These are phyloP conservation scores for Apiospora malaysiana DNA, from an alignment of 2,329 filamentous ascomycete genomes.

Conservation along the genomic window DNA sequence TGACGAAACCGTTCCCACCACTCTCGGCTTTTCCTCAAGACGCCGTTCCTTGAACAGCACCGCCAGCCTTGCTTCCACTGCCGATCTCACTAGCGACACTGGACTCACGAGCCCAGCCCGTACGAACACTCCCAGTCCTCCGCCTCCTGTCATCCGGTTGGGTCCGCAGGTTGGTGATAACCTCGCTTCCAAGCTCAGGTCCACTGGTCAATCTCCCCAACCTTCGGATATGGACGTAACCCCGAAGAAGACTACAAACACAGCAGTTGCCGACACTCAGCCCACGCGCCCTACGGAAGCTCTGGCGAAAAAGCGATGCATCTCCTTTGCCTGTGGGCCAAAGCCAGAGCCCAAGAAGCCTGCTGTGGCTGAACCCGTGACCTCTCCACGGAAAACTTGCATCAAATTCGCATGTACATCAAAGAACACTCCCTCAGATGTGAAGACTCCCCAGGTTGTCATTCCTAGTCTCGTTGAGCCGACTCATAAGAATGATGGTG, in stretches of 20 bases:
- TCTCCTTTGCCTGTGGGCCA: slow-evolving; percentile 86
- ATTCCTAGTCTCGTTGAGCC: slow-evolving; percentile 32
- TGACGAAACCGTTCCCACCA: slow-evolving; percentile 46
- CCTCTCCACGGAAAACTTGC: slow-evolving; percentile 59
- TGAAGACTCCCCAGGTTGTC: neutral
- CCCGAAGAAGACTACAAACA: slow-evolving; percentile 26
- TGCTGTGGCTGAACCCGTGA: slow-evolving; percentile 45
- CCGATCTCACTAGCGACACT: slow-evolving; percentile 93
- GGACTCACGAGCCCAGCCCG: slow-evolving; percentile 89
- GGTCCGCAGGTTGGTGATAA: slow-evolving; percentile 44
- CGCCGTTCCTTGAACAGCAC: slow-evolving; percentile 78
- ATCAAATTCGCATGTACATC: slow-evolving; percentile 80
- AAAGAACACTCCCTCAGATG: slow-evolving; percentile 52
- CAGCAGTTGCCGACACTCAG: slow-evolving; percentile 30
- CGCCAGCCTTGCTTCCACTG: slow-evolving; percentile 80
- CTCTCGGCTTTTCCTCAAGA: slow-evolving; percentile 47
- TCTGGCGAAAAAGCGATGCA: slow-evolving; percentile 81
- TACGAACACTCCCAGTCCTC: slow-evolving; percentile 87
- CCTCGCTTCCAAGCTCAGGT: slow-evolving; percentile 37
- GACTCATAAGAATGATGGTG: slow-evolving; percentile 27
- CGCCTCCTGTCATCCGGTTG: slow-evolving; percentile 66
- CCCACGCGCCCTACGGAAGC: slow-evolving; percentile 66
- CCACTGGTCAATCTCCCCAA: slow-evolving; percentile 34
- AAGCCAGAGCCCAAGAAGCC: slow-evolving; percentile 59
- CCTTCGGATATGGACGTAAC: slow-evolving; percentile 34